phyloP scores from a whole-genome alignment of 805 yeast species.

The Yarrowia sp. region DNA sequence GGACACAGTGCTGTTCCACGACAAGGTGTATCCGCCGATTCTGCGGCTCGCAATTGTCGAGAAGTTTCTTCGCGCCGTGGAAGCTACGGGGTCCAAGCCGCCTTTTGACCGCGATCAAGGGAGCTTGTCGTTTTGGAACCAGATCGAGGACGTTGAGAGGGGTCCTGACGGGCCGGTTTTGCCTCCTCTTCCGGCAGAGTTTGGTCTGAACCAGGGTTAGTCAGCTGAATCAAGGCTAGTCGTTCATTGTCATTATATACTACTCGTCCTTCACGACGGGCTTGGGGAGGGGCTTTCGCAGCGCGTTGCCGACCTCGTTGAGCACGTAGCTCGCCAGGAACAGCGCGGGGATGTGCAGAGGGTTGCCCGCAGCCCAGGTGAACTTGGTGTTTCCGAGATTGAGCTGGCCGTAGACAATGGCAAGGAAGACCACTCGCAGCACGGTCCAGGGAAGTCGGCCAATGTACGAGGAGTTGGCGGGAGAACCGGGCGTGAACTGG shows the following conservation, averaged over 20 bases:
- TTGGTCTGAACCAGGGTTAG: too few species aligned
- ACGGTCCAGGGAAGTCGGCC: conserved; percentile 21
- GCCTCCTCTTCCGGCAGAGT: background rate
- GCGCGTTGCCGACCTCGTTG: background rate
- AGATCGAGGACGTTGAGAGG: background rate
- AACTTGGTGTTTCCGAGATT: background rate
- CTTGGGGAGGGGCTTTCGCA: conserved; percentile 15
- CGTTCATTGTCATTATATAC: background rate
- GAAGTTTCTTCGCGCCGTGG: background rate
- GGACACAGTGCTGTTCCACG: background rate
- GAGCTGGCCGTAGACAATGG: background rate
- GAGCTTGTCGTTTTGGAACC: conserved; percentile 10
- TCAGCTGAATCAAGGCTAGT: background rate
- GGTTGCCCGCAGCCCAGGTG: conserved; percentile 2
- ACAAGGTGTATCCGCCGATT: conserved; percentile 10
- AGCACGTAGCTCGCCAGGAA: conserved; percentile 17
- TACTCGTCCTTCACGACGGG: conserved; percentile 10
- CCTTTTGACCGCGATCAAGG: background rate
- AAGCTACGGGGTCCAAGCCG: background rate
- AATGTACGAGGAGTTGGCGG: conserved; percentile 14
- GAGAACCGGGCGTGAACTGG: background rate
- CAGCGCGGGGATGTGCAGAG: background rate
- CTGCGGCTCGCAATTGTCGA: background rate
- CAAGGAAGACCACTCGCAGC: conserved; percentile 9
- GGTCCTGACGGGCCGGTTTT: background rate